Conservation (phyloP, 2,329 filamentous ascomycete genomes). For the Fusarium pseudograminearum region DNA sequence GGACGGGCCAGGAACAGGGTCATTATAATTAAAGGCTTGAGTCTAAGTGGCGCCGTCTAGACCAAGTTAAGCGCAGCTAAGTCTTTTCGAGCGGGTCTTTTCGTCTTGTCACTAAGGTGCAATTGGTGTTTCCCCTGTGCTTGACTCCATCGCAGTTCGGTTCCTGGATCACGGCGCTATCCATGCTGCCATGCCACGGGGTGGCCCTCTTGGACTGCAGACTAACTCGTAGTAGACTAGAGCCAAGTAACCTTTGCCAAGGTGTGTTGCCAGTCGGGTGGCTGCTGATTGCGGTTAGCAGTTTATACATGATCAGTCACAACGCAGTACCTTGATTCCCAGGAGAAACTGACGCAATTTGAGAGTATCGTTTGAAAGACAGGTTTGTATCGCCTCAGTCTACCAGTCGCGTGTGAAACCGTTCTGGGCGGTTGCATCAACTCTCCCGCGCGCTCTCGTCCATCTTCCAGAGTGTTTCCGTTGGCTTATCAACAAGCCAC, state of each 20-base stretch:
- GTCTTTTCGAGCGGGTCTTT: slow-evolving; percentile 31
- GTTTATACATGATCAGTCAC: slow-evolving; percentile 23
- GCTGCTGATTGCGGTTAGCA: slow-evolving; percentile 29
- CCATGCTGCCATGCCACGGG: slow-evolving; percentile 46
- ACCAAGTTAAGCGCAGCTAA: slow-evolving; percentile 42
- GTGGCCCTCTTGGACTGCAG: slow-evolving; percentile 39
- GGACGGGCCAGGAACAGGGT: slow-evolving; percentile 33
- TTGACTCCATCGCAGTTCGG: slow-evolving; percentile 36
- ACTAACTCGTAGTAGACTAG: slow-evolving; percentile 13
- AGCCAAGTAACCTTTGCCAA: slow-evolving; percentile 17
- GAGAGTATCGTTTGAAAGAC: slow-evolving; percentile 25
- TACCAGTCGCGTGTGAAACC: slow-evolving; percentile 31
- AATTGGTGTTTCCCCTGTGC: slow-evolving; percentile 29
- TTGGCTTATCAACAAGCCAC: slow-evolving; percentile 11
- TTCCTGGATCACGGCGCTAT: slow-evolving; percentile 48
- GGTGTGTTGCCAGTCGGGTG: slow-evolving; percentile 29
- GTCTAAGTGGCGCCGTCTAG: slow-evolving; percentile 44
- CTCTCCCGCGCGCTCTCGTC: slow-evolving; percentile 19
- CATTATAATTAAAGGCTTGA: slow-evolving; percentile 48
- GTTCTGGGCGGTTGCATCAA: slow-evolving; percentile 35
- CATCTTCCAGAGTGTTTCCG: slow-evolving; percentile 8
- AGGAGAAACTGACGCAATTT: background rate
- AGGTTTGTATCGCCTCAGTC: slow-evolving; percentile 29
- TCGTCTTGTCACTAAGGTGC: background rate
- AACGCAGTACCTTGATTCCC: slow-evolving; percentile 19